Evolutionary conservation across 768 basidiomycete species (phyloP).

Genomic region (Lentinula guzmanii): DNA sequence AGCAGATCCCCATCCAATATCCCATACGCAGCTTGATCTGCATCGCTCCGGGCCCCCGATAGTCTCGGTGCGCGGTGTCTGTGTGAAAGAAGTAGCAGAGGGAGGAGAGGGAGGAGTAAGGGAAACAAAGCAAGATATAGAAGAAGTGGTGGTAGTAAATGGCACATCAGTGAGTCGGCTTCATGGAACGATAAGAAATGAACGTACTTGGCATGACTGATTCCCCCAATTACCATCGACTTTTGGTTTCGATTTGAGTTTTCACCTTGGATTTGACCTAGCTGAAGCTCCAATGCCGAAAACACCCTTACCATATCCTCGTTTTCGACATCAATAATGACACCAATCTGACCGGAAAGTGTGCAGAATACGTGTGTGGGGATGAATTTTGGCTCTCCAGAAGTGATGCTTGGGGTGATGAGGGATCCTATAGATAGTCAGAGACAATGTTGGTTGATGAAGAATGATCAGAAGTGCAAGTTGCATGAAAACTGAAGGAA

Average conservation of each 20-base stretch:
- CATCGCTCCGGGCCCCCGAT: slow-evolving; percentile 49
- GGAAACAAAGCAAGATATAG: no score
- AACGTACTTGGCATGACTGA: slow-evolving; percentile 56
- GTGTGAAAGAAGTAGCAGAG: neutral
- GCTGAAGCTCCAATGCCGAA: slow-evolving; percentile 69
- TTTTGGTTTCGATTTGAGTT: slow-evolving; percentile 8
- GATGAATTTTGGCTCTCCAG: slow-evolving; percentile 41
- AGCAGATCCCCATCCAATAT: slow-evolving; percentile 90
- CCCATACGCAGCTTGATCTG: slow-evolving; percentile 52
- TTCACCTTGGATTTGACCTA: slow-evolving; percentile 24
- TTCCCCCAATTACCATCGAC: slow-evolving; percentile 40
- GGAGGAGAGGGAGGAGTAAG: neutral
- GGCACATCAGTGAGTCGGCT: neutral
- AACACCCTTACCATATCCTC: slow-evolving; percentile 48
- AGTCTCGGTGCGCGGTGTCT: slow-evolving; percentile 72
- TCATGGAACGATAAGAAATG: neutral
- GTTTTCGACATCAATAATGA: slow-evolving; percentile 56
- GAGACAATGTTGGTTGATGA: neutral
- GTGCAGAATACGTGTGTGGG: slow-evolving; percentile 74
- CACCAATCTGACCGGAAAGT: slow-evolving; percentile 71
- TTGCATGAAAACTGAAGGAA: no score
- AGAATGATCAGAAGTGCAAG: neutral
- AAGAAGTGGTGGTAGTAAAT: neutral
- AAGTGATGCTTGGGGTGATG: slow-evolving; percentile 32
- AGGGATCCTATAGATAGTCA: slow-evolving; percentile 43